These are phyloP conservation scores for Rhodotorula graminis DNA, from an alignment of 768 basidiomycete species.

Conservation along the genomic window DNA sequence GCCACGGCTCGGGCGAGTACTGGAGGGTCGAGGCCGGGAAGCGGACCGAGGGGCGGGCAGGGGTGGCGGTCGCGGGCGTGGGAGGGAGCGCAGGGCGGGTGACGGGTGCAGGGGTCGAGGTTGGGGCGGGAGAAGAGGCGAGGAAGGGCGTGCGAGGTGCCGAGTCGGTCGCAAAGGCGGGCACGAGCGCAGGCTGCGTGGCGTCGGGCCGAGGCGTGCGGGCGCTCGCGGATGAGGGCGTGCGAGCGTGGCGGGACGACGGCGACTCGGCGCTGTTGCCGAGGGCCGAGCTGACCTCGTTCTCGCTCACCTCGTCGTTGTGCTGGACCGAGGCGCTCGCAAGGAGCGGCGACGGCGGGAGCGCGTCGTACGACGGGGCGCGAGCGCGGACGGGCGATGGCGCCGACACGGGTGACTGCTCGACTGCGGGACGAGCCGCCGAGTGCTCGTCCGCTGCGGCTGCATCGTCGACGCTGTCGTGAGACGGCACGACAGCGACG, in stretches of 20 bases:
- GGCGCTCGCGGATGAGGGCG: background rate
- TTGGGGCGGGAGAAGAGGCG: background rate
- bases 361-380: background rate
- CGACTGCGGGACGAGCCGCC: background rate
- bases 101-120: background rate
- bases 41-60: background rate
- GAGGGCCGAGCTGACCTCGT: background rate
- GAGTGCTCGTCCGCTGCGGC: too few species aligned
- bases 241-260: too few species aligned
- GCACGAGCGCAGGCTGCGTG: background rate
- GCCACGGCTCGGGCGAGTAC: constrained; percentile 22
- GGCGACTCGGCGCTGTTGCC: too few species aligned
- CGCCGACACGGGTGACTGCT: background rate
- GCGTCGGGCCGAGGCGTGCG: background rate
- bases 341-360: background rate
- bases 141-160: background rate
- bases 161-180: background rate
- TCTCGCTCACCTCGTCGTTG: background rate
- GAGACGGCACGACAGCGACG: background rate
- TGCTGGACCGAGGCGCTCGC: background rate
- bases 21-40: constrained; percentile 1
- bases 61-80: constrained; percentile 11
- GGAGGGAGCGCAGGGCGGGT: background rate
- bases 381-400: background rate
- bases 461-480: background rate